Percentiles rank a stretch among this genome's conserved stretches.
Evolutionary conservation across 305 asterid genomes (phyloP).

Genomic region (Rubia tinctorum): DNA sequence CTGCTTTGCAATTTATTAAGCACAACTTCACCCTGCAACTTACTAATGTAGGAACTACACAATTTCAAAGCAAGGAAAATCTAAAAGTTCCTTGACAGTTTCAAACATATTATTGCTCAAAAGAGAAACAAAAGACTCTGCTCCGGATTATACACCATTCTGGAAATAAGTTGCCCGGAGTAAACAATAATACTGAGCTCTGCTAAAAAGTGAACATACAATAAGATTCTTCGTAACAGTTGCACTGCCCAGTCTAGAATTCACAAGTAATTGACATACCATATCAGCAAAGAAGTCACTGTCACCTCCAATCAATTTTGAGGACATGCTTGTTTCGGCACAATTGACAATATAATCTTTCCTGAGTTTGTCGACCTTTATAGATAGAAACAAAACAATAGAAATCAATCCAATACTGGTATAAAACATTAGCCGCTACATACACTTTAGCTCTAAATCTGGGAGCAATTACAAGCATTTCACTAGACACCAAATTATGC

Average conservation of each 20-base stretch:
- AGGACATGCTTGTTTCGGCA: constrained; percentile 99
- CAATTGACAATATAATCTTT: constrained; percentile 82
- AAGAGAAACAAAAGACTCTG: neutral
- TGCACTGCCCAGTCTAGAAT: constrained; percentile 1
- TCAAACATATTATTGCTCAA: neutral
- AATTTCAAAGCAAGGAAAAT: neutral
- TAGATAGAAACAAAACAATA: neutral
- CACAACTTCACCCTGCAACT: neutral
- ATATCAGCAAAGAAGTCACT: constrained; percentile 85
- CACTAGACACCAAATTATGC: neutral
- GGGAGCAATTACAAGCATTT: neutral
- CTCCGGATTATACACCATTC: neutral
- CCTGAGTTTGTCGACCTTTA: constrained; percentile 89
- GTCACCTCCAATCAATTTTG: constrained; percentile 82
- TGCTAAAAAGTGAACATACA: neutral
- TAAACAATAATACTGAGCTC: neutral
- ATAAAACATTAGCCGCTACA: neutral
- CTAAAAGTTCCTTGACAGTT: neutral
- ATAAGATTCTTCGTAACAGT: neutral
- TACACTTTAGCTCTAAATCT: neutral
- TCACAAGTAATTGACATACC: constrained; percentile 41
- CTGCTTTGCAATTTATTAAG: neutral
- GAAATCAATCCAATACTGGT: neutral
- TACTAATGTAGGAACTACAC: neutral
- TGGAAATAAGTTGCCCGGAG: neutral